Evolutionary conservation across 139 green algal genomes (phyloP), one percentile per base, ranked within the genome.

Genomic region (Bryopsis sp.): DNA sequence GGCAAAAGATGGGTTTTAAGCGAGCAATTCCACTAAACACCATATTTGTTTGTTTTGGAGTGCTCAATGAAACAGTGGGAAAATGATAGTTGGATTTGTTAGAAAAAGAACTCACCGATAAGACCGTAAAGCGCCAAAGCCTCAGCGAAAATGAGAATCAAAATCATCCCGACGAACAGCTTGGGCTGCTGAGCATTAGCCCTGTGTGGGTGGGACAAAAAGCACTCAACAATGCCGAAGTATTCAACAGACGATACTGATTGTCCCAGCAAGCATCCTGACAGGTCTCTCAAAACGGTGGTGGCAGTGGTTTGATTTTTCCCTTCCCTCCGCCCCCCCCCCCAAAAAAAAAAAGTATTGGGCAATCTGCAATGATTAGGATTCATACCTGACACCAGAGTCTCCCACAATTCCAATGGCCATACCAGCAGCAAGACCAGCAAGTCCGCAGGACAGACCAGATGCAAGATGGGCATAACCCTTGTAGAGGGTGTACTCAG

Each of bases 121-220:
- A 99, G 85, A 8, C 94, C 94, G 74, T 98, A 99, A 59, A 99
- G 86, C 7, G 89, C 94, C 67, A 99, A 78, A 59, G 95, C 95
- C 82, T 99, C 95, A 69, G 94, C 95, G 74, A 99, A 99, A 95
- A 99, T 99, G 39, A 99, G 90, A 74, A 99, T 99, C 39, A 99
- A 86, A 75, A 99, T 96, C 93, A 99, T 97, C 38, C 92, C 95
- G 2, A 98, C 94, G 67, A 98, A 99, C 24, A 99, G 89, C 87
- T 97, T 99, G 62, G 95, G 95, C 79, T 99, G 95, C 84, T 99
- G 95, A 28, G 95, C 95, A 71, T 99, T 99, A 24, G 95, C 95
- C 71, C 86, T 92, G 76, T 38, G 73, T 26, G 43, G 15, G 19
- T 11, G 43, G 19, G 19, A 54, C 43, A 11, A 54, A 19, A 54